Conservation (phyloP, 2,329 filamentous ascomycete species). For the Cytospora piceicola region DNA sequence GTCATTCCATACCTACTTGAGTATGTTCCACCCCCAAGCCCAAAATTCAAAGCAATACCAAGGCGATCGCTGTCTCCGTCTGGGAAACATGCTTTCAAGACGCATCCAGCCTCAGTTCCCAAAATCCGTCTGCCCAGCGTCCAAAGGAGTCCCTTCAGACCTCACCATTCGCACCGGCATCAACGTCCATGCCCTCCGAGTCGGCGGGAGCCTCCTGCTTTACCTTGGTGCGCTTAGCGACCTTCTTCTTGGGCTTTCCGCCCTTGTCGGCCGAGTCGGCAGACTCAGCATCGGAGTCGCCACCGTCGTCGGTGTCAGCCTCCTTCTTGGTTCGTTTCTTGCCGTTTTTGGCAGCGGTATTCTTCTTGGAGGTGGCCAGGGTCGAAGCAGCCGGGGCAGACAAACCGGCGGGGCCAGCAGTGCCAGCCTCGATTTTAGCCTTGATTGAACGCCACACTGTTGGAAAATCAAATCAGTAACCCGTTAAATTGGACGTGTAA, state of each 20-base stretch:
- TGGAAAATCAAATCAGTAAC: no score
- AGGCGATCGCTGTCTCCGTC: not conserved
- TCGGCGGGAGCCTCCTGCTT: not conserved
- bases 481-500: no score
- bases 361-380: not conserved
- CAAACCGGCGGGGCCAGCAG: not conserved
- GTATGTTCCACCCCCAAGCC: not conserved
- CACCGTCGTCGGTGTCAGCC: not conserved
- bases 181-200: not conserved
- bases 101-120: not conserved
- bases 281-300: not conserved
- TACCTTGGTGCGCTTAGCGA: not conserved
- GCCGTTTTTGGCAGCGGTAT: not conserved
- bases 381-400: not conserved
- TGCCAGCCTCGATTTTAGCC: not conserved
- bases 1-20: no score
- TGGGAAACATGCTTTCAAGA: not conserved
- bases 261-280: not conserved
- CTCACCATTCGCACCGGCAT: not conserved
- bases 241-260: constrained; percentile 6
- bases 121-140: not conserved
- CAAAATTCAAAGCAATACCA: not conserved
- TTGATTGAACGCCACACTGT: constrained; percentile 1
- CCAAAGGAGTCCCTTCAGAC: not conserved
- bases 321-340: constrained; percentile 8